These are phyloP conservation scores for Thermothielavioides terrestris DNA, from an alignment of 495 filamentous ascomycete species.

Conservation along the genomic window DNA sequence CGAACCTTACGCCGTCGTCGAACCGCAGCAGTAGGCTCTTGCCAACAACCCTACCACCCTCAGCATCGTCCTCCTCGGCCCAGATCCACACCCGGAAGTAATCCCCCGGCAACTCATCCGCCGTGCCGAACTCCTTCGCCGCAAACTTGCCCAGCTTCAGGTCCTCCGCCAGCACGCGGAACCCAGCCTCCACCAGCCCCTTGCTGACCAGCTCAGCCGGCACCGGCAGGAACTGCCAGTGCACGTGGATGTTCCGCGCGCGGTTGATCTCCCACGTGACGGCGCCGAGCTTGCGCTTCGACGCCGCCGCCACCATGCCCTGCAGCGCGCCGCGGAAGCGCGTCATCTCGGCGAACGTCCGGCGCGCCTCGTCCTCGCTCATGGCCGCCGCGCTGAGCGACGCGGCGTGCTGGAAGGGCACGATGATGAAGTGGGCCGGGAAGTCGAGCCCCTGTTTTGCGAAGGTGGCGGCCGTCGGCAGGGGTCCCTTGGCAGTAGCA, in stretches of 20 bases:
- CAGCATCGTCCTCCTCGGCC: constrained; percentile 38
- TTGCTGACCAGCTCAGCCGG: constrained; percentile 52
- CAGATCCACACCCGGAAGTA: constrained; percentile 84
- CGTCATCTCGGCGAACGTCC: constrained; percentile 68
- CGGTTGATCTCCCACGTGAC: constrained; percentile 90
- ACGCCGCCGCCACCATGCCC: constrained; percentile 51
- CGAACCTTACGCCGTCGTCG: constrained; percentile 42
- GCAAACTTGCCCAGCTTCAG: constrained; percentile 53
- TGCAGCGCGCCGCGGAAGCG: constrained; percentile 66
- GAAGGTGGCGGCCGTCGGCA: constrained; percentile 60
- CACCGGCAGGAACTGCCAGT: constrained; percentile 92
- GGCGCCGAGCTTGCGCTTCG: constrained; percentile 54
- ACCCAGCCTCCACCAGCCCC: constrained; percentile 71
- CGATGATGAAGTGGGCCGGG: constrained; percentile 83
- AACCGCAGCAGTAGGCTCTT: constrained; percentile 44
- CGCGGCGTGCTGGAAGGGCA: constrained; percentile 63
- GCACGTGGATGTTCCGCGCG: constrained; percentile 66
- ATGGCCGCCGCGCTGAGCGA: constrained; percentile 48
- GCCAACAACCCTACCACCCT: constrained; percentile 27
- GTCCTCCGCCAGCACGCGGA: constrained; percentile 77
- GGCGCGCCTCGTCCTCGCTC: constrained; percentile 40
- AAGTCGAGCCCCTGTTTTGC: constrained; percentile 52
- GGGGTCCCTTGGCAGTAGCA: constrained; percentile 84
- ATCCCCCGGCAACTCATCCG: constrained; percentile 49
- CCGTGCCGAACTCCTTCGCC: constrained; percentile 30